Base-by-base conservation (phyloP, 2,329 filamentous ascomycete genomes). In the Thermomyces lanuginosus region DNA sequence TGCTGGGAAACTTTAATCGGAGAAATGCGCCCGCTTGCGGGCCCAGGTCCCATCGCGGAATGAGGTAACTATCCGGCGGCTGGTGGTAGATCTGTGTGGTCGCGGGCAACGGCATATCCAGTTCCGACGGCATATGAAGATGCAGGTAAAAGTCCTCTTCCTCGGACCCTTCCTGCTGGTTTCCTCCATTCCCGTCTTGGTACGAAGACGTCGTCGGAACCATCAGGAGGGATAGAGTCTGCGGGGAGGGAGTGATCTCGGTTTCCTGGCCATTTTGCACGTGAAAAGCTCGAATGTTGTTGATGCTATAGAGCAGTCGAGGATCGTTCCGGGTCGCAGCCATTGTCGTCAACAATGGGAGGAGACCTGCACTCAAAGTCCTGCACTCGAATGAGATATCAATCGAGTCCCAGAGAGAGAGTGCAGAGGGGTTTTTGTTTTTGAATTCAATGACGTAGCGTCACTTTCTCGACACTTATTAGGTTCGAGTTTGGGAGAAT, bases 1-100 rank as follows among this genome's bases (percentile, higher is more conserved):
- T 60, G 2, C 64, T 50, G 0, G 84, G 84, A 40, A 98, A 95
- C 48, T 93, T 78, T 46, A 98, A 82, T 30, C 83, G 69, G 11
- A 86, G 93, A 48, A 95, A 95, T 10, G 83, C 81, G 33, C 83
- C 84, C 37, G 75, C 77, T 30, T 89, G 79, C 1, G 78, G 80
- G 3, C 82, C 84, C 9, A 93, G 60, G 45, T 95, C 86, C 83
- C 86, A 93, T 38, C 86, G 74, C 9, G 89, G 89, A 35, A 98
- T 92, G 24, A 95, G 64, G 48, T 95, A 95, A 60, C 81, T 92
- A 36, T 66, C 72, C 0, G 86, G 86, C 5, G 84, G 83, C 56
- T 95, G 82, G 53, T 92, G 83, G 57, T 92, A 95, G 49, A 98
- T 89, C 51, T 95, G 86, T 0, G 89, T 95, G 0, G 84, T 95